Base-by-base conservation (phyloP, 2,329 filamentous ascomycete species). In the Xylaria digitata region DNA sequence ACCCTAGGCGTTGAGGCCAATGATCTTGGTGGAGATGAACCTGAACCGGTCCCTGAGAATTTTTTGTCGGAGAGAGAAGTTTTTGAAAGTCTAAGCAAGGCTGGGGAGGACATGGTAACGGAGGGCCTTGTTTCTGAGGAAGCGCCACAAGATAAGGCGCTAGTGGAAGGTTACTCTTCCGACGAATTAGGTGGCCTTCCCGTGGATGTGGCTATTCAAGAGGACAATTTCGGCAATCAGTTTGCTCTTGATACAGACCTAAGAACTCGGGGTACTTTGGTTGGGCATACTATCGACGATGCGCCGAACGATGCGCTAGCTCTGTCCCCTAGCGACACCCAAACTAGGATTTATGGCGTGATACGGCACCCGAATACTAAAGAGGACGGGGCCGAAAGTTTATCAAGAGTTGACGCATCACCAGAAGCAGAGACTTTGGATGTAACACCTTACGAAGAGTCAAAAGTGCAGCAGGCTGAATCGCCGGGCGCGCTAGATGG, bases 1-100 rank as follows among this genome's bases (percentile, higher is more conserved):
- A 76, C 77, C 77, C 76, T 75, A 78, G 75, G 75, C 75, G 77
- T 79, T 77, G 61, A 67, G 57, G 67, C 59, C 55, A 65, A 66
- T 72, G 69, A 70, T 71, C 60, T 70, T 72, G 69, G 57, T 72
- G 70, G 69, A 70, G 69, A 71, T 72, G 69, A 66, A 69, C 68
- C 70, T 73, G 71, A 73, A 66, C 62, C 61, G 58, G 69, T 69
- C 68, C 63, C 63, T 66, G 63, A 65, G 60, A 61, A 40, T 70
- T 65, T 63, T 30, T 58, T 61, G 52, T 64, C 53, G 50, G 37
- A 21, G 2, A 48, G 45, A 30, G 61, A 65, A 40, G 53, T 32
- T 40, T 34, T 49, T 13, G 40, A 54, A 19, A 40, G 5, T 53
- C 53, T 56, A 37, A 21, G 26, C 8, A 53, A 67, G 45, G 57